These are phyloP conservation scores for Pestalotiopsis sp. DNA, from an alignment of 2,329 filamentous ascomycete genomes.

Conservation along the genomic window DNA sequence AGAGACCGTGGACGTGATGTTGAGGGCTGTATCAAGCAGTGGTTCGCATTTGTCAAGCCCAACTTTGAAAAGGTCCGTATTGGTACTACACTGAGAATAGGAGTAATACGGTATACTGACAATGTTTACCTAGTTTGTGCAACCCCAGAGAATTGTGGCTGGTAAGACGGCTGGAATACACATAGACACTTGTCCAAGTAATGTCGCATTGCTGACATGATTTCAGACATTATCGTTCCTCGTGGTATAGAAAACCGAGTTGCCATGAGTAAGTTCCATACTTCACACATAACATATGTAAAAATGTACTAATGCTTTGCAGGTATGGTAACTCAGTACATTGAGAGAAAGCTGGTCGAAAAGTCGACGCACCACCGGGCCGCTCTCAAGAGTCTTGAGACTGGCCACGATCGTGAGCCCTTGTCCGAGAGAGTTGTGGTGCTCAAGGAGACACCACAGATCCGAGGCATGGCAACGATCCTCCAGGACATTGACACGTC, in stretches of 20 bases:
- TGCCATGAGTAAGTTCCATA: slow-evolving; percentile 67
- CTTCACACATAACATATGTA: background rate
- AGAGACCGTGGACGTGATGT: slow-evolving; percentile 87
- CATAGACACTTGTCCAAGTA: too few species aligned
- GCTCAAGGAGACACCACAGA: slow-evolving; percentile 76
- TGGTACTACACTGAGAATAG: background rate
- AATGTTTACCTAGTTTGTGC: slow-evolving; percentile 65
- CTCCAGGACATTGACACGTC: slow-evolving; percentile 78
- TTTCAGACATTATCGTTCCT: slow-evolving; percentile 84
- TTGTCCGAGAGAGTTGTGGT: slow-evolving; percentile 76
- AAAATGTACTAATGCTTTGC: slow-evolving; percentile 16
- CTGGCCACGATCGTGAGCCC: slow-evolving; percentile 69
- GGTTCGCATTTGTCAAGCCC: slow-evolving; percentile 95
- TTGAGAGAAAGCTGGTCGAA: slow-evolving; percentile 81
- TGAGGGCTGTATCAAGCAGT: slow-evolving; percentile 96
- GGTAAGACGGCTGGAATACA: slow-evolving; percentile 46
- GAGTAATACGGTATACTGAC: slow-evolving; percentile 13
- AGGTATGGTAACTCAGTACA: slow-evolving; percentile 94
- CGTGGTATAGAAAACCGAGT: slow-evolving; percentile 93
- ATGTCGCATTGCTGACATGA: slow-evolving; percentile 1
- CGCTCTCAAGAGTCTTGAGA: slow-evolving; percentile 76
- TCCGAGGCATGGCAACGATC: slow-evolving; percentile 87
- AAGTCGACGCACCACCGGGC: slow-evolving; percentile 85
- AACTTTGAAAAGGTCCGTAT: slow-evolving; percentile 77
- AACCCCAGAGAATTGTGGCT: slow-evolving; percentile 86